A percentile compares a stretch with the other conserved stretches of the same genome.
These are phyloP conservation scores for Sabuloglossum arenarium DNA, from an alignment of 495 filamentous ascomycete species.

Conservation along the genomic window DNA sequence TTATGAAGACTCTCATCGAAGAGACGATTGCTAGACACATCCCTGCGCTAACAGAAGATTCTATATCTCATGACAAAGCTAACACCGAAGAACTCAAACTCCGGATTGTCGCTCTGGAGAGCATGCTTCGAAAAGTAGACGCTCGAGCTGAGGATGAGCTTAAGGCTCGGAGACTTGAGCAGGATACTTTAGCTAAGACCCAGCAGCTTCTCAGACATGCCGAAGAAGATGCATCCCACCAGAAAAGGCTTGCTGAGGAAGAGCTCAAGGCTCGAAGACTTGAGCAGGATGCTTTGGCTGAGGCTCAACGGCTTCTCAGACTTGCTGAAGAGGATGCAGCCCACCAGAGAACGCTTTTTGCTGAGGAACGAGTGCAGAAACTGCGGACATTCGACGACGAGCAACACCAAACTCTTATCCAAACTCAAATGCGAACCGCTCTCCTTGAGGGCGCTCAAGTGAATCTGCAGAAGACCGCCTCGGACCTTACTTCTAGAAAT, in stretches of 20 bases:
- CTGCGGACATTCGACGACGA: constrained; percentile 32
- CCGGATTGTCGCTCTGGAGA: constrained; percentile 31
- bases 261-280: constrained; percentile 45
- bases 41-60: constrained; percentile 4
- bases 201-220: constrained; percentile 49
- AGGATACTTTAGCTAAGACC: constrained; percentile 51
- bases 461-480: constrained; percentile 40
- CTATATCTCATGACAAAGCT: constrained; percentile 1
- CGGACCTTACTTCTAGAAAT: constrained; percentile 41
- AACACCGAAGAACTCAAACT: constrained; percentile 29
- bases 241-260: constrained; percentile 34
- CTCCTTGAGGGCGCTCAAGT: constrained; percentile 41
- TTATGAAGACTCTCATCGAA: constrained; percentile 6
- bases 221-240: constrained; percentile 48
- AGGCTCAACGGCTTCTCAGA: constrained; percentile 47
- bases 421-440: constrained; percentile 35
- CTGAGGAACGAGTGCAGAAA: constrained; percentile 40
- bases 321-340: constrained; percentile 52
- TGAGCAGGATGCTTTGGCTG: constrained; percentile 50
- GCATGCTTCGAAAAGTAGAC: constrained; percentile 27
- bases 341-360: constrained; percentile 38
- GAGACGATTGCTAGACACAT: not conserved
- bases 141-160: constrained; percentile 36
- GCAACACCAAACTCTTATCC: constrained; percentile 27
- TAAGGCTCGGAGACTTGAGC: constrained; percentile 39